phyloP scores from a whole-genome alignment of 495 filamentous ascomycete species.

The Copromyces sp. region DNA sequence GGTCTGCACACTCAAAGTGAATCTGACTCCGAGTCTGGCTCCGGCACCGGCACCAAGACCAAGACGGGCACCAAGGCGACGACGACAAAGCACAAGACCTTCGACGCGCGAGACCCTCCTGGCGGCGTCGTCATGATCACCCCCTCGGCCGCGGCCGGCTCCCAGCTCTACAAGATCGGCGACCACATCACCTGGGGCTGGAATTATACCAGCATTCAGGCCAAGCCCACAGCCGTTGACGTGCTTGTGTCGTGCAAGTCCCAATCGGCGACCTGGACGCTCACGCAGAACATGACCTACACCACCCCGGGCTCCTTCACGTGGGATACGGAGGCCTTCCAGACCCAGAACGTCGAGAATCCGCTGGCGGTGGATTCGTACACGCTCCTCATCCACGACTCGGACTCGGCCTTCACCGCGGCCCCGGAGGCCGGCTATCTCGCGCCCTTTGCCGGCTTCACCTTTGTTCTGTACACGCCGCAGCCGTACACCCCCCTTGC shows the following conservation, averaged over 20 bases:
- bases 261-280: slow-evolving; percentile 34
- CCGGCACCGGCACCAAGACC: slow-evolving; percentile 14
- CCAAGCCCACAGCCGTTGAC: slow-evolving; percentile 68
- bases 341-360: slow-evolving; percentile 45
- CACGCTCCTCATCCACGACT: slow-evolving; percentile 76
- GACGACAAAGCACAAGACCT: slow-evolving; percentile 40
- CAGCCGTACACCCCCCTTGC: slow-evolving; percentile 52
- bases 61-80: slow-evolving; percentile 16
- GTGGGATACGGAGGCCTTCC: slow-evolving; percentile 74
- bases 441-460: slow-evolving; percentile 47
- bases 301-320: slow-evolving; percentile 33
- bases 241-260: slow-evolving; percentile 67
- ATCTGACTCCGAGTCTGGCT: slow-evolving; percentile 4
- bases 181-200: slow-evolving; percentile 78
- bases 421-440: slow-evolving; percentile 64
- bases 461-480: slow-evolving; percentile 74
- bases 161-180: slow-evolving; percentile 80
- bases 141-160: slow-evolving; percentile 46
- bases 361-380: slow-evolving; percentile 66
- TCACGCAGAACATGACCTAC: slow-evolving; percentile 46
- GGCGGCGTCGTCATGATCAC: slow-evolving; percentile 79
- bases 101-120: slow-evolving; percentile 49
- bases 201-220: slow-evolving; percentile 87
- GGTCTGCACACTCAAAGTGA: slow-evolving; percentile 10
- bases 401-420: slow-evolving; percentile 50